A percentile compares a stretch with the other conserved stretches of the same genome.
These are phyloP conservation scores for Calycina herbarum DNA, from an alignment of 2,329 filamentous ascomycete genomes.

Conservation along the genomic window DNA sequence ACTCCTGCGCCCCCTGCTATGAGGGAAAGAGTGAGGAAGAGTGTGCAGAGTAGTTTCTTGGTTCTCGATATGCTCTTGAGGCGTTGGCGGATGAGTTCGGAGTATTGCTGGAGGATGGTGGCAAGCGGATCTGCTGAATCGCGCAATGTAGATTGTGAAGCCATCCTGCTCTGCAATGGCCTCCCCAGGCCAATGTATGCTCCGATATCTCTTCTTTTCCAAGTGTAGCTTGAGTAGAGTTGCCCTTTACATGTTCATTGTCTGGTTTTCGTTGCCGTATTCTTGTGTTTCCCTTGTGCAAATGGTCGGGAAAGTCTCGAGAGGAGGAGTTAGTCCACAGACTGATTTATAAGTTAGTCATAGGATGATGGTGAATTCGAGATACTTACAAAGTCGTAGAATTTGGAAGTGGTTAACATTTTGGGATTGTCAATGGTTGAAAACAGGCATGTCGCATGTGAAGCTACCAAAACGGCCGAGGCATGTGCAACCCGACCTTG, in stretches of 20 bases:
- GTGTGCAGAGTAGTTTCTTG: slow-evolving; percentile 72
- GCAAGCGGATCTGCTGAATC: slow-evolving; percentile 67
- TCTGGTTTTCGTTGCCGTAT: background rate
- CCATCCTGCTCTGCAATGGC: slow-evolving; percentile 55
- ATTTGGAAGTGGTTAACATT: background rate
- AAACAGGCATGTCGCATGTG: slow-evolving; percentile 17
- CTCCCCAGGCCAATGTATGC: background rate
- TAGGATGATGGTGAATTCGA: background rate
- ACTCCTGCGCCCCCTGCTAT: slow-evolving; percentile 76
- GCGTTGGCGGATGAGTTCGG: slow-evolving; percentile 50
- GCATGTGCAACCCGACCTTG: slow-evolving; percentile 13
- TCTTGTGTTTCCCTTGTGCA: background rate
- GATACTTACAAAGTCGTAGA: background rate
- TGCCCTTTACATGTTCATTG: slow-evolving; percentile 9
- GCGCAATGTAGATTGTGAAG: slow-evolving; percentile 81
- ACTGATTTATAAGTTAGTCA: background rate
- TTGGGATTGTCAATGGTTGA: background rate
- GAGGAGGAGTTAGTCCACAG: background rate
- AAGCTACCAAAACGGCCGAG: slow-evolving; percentile 16
- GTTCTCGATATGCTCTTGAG: slow-evolving; percentile 67
- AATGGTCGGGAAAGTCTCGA: background rate
- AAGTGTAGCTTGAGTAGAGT: background rate
- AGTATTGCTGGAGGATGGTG: slow-evolving; percentile 62
- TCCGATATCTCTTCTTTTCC: background rate
- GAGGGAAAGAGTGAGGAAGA: slow-evolving; percentile 75